phyloP scores from a whole-genome alignment of 1,139 yeast genomes.

The Pichia sp. region DNA sequence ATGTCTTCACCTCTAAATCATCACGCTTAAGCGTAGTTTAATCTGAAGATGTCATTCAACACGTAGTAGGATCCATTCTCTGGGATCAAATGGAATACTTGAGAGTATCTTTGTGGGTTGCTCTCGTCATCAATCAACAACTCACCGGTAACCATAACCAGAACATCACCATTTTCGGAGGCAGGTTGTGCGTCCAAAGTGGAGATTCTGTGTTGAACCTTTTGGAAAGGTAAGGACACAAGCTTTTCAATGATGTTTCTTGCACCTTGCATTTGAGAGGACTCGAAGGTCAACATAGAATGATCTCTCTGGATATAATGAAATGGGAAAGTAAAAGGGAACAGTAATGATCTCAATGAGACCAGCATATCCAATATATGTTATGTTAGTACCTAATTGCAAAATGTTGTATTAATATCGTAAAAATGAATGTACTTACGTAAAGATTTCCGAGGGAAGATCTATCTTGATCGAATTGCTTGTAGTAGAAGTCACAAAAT shows the following conservation, averaged over 20 bases:
- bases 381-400: no score
- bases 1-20: no score
- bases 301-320: conserved; percentile 57
- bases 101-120: conserved; percentile 93
- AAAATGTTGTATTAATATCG: no score
- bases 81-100: conserved; percentile 93
- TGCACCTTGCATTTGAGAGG: conserved; percentile 91
- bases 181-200: conserved; percentile 99
- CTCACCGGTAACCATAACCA: conserved; percentile 98
- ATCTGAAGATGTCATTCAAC: conserved; percentile 93
- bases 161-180: conserved; percentile 85
- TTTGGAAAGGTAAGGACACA: conserved; percentile 78
- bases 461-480: conserved; percentile 91
- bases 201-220: conserved; percentile 87
- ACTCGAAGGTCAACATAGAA: conserved; percentile 96
- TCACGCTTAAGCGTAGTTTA: conserved; percentile 58
- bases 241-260: conserved; percentile 88
- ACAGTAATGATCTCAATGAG: no score
- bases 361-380: no score
- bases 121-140: conserved; percentile 88
- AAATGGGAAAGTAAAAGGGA: no score
- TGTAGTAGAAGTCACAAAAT: conserved; percentile 91
- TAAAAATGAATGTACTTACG: conserved; percentile 43
- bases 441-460: conserved; percentile 87
- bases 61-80: conserved; percentile 89